Evolutionary conservation across 345 rosid species (phyloP).

Genomic region (Euphorbia peplus): DNA sequence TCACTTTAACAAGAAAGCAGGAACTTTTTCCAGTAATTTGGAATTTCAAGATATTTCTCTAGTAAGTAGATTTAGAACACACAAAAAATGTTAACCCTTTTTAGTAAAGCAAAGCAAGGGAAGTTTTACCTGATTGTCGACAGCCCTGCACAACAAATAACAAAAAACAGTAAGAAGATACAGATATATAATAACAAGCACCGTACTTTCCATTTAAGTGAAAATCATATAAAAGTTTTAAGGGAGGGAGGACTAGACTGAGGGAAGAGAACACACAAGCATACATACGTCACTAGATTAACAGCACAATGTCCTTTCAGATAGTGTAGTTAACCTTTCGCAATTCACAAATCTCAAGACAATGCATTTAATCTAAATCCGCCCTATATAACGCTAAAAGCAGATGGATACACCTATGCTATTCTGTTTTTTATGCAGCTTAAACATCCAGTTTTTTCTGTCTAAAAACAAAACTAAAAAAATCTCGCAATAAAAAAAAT

Average conservation of each 20-base stretch:
- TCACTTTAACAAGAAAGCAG: not conserved
- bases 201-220: not conserved
- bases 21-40: not conserved
- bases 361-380: not conserved
- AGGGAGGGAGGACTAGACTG: too few species aligned
- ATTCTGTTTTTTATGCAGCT: not conserved
- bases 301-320: not conserved
- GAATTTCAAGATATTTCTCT: not conserved
- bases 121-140: slow-evolving; percentile 71
- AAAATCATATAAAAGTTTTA: slow-evolving; percentile 6
- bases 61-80: not conserved
- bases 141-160: slow-evolving; percentile 65
- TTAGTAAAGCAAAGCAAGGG: slow-evolving; percentile 1
- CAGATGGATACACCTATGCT: not conserved
- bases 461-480: not conserved
- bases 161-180: slow-evolving; percentile 16
- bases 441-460: not conserved
- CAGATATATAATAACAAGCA: slow-evolving; percentile 1
- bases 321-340: not conserved
- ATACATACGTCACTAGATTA: not conserved
- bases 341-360: not conserved
- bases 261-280: not conserved
- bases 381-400: not conserved
- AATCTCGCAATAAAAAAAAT: not conserved
- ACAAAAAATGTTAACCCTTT: not conserved